Conservation (phyloP, 129 eudicot genomes). For the Tagetes patula region DNA sequence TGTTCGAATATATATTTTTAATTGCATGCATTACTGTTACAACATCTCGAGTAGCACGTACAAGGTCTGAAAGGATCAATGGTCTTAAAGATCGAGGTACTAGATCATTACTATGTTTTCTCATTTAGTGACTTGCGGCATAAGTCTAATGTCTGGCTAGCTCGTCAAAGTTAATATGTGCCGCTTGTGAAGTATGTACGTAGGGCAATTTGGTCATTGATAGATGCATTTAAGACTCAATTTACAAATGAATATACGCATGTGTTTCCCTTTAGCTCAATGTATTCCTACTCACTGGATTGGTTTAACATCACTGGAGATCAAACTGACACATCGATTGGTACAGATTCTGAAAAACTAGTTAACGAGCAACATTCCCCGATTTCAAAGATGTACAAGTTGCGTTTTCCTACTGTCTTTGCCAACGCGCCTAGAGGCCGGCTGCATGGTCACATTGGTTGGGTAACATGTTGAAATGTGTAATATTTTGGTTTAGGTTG, state of each 20-base stretch:
- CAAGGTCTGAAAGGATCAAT: slow-evolving; percentile 56
- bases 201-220: slow-evolving; percentile 68
- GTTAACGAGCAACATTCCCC: slow-evolving; percentile 61
- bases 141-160: slow-evolving; percentile 71
- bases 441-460: slow-evolving; percentile 28
- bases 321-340: slow-evolving; percentile 39
- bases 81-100: slow-evolving; percentile 50
- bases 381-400: slow-evolving; percentile 32
- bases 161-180: slow-evolving; percentile 61
- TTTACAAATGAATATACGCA: slow-evolving; percentile 38
- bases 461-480: not conserved
- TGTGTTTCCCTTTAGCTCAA: slow-evolving; percentile 57
- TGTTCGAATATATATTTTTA: slow-evolving; percentile 6
- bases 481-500: not conserved
- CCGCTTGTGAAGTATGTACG: slow-evolving; percentile 75
- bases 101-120: slow-evolving; percentile 70
- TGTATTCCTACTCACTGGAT: slow-evolving; percentile 43
- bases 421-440: slow-evolving; percentile 48
- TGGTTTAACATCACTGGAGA: slow-evolving; percentile 51
- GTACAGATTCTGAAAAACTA: slow-evolving; percentile 47
- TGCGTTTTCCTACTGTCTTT: slow-evolving; percentile 65
- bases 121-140: slow-evolving; percentile 66
- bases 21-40: slow-evolving; percentile 70
- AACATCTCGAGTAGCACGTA: slow-evolving; percentile 47
- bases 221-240: slow-evolving; percentile 28